Base-by-base conservation (phyloP, 2,329 filamentous ascomycete species). In the Tricladium varicosporioides region DNA sequence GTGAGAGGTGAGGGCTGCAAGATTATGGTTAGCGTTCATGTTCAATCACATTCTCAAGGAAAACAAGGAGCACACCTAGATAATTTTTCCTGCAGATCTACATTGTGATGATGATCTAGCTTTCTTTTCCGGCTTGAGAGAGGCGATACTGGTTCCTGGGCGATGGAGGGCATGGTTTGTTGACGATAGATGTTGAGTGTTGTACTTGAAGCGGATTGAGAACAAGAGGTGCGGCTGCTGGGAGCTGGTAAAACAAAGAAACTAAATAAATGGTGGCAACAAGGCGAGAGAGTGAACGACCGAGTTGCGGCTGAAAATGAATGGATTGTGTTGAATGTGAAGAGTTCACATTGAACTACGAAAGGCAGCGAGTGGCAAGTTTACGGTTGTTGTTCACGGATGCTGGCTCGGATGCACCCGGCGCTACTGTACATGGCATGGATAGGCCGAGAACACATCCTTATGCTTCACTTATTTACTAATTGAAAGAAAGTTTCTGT, bases 141-240 rank as follows among this genome's bases (percentile, higher is more conserved):
- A 1, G 58, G 59, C 14, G 52, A 49, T 14, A 59, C 18, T 8
- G 59, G 53, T 16, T 56, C 59, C 53, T 67, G 60, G 8, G 63
- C 63, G 22, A 69, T 54, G 1, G 65, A 69, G 14, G 66, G 66
- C 66, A 69, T 69, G 13, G n/a, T 22, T 36, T 16, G 43, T 16
- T 14, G 40, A 43, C 22, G 22, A 27, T 27, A 27, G 7, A 7
- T 4, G 22, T 27, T 27, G 22, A 27, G 22, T 7, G 22, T 4
- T 27, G 7, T 40, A 10, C n/a, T 40, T 11, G 36, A 40, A 40
- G 10, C 36, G 11, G 36, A n/a, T 11, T 40, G 36, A 13, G 36
- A 40, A 2, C 5, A 11, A 10, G 9, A 10, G 9, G 11, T 40
- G 36, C 11, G 36, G 36, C 4, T 40, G 36, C 10, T 40, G n/a